Evolutionary conservation across 2,329 filamentous ascomycete species (phyloP).

Genomic region (Fusarium tricinctum): DNA sequence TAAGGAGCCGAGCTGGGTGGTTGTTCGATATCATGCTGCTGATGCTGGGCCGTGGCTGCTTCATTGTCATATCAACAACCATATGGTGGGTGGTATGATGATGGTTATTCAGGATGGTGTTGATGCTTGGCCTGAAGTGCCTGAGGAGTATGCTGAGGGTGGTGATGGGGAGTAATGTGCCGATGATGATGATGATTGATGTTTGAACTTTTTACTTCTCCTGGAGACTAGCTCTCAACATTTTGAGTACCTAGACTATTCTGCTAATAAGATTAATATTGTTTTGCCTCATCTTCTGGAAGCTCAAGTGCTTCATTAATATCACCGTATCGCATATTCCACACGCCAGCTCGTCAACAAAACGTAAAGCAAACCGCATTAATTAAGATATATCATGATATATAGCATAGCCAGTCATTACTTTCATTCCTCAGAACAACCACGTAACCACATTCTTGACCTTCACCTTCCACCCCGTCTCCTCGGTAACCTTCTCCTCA

Average conservation of each 20-base stretch:
- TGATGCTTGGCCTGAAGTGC: conserved; percentile 60
- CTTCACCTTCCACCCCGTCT: conserved; percentile 64
- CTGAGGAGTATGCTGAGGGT: conserved; percentile 54
- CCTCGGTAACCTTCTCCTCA: conserved; percentile 48
- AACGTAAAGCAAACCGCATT: too few species aligned
- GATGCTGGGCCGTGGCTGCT: conserved; percentile 69
- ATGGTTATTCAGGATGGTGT: conserved; percentile 65
- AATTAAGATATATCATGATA: conserved; percentile 8
- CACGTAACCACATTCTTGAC: conserved; percentile 52
- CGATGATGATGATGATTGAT: not conserved
- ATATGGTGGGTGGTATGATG: conserved; percentile 68
- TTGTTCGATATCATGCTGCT: conserved; percentile 65
- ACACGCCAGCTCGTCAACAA: too few species aligned
- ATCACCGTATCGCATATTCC: too few species aligned
- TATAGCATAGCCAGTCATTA: not conserved
- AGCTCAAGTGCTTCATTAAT: too few species aligned
- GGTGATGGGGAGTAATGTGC: conserved; percentile 22
- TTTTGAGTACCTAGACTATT: not conserved
- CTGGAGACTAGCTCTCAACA: conserved; percentile 20
- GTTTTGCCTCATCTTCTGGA: too few species aligned
- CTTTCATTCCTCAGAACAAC: conserved; percentile 48
- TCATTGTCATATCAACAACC: conserved; percentile 69
- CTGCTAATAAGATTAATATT: conserved; percentile 5
- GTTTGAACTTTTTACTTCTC: conserved; percentile 4
- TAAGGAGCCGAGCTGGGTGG: conserved; percentile 58